phyloP scores from a whole-genome alignment of 1,139 yeast species.

The Suhomyces coccinellae region DNA sequence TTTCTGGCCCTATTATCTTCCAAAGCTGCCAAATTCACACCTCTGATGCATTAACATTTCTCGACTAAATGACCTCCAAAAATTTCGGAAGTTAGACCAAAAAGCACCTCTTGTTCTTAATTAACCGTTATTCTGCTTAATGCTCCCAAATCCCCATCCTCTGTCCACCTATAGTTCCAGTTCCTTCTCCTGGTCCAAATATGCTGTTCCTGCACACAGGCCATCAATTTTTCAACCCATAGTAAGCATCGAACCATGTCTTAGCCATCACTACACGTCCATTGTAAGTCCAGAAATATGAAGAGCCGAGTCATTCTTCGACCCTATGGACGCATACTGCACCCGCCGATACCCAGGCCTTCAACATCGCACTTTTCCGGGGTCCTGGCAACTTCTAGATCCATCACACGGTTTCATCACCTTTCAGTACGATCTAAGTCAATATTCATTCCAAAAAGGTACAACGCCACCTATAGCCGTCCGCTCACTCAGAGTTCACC shows the following conservation, averaged over 20 bases:
- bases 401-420: not conserved
- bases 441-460: not conserved
- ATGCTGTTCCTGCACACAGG: conserved; percentile 6
- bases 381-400: not conserved
- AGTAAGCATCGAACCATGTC: not conserved
- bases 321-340: conserved; percentile 2
- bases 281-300: conserved; percentile 1
- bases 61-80: too few species aligned
- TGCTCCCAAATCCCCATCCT: not conserved
- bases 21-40: too few species aligned
- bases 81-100: too few species aligned
- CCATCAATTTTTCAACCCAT: conserved; percentile 7
- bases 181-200: not conserved
- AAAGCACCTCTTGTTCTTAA: too few species aligned
- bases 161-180: not conserved
- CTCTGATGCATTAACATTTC: too few species aligned
- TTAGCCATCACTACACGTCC: too few species aligned
- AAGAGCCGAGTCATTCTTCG: conserved; percentile 7
- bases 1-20: too few species aligned
- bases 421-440: conserved; percentile 3
- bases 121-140: too few species aligned
- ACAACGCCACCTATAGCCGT: not conserved
- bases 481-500: not conserved
- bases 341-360: not conserved
- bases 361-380: not conserved